Base-by-base conservation (phyloP, 306 rosid genomes). In the Hippophae gyantsensis region DNA sequence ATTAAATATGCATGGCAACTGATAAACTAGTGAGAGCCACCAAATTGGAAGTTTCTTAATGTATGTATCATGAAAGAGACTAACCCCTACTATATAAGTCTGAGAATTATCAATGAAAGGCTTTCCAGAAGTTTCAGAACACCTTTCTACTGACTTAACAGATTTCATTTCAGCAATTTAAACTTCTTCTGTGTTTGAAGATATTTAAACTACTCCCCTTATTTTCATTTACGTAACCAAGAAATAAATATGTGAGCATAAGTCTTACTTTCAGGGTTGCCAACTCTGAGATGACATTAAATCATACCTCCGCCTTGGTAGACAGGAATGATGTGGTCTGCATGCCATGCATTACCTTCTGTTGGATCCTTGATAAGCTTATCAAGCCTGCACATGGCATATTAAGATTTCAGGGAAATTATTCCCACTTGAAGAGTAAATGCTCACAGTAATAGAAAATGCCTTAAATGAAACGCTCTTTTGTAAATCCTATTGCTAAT, bases 321-420 rank as follows among this genome's bases (percentile, higher is more conserved):
- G 66, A 87, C 98, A 47, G 96, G 92, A 83, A 90, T 76, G 57
- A 87, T 82, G 72, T 87, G 98, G 73, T 90, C 98, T 68, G 96
- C 98, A 69, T 90, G 96, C 96, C 98, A 87, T 26, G 95, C 86
- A 52, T 85, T 83, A 71, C 98, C 98, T 79, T 90, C 98, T 55
- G 25, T 73, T 52, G 96, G 96, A 74, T 87, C 87, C 60, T 81
- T 76, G 56, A 85, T 83, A 77, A 90, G 85, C 78, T 79, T 83
- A 56, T 90, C 87, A 42, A 85, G 72, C 85, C 97, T 87, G 83
- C 81, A 76, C 2, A 56, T 56, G 64, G 72, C 61, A 58, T 27
- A 9, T 14, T 32, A 50, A 44, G 46, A 1, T 44, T 54, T 54
- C 57, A 42, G 8, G 48, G 58, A 48, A 11, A 67, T 41, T 41